Evolutionary conservation across 192 early-diverging fungal species (phyloP).

Genomic region (Phycomyces nitens): DNA sequence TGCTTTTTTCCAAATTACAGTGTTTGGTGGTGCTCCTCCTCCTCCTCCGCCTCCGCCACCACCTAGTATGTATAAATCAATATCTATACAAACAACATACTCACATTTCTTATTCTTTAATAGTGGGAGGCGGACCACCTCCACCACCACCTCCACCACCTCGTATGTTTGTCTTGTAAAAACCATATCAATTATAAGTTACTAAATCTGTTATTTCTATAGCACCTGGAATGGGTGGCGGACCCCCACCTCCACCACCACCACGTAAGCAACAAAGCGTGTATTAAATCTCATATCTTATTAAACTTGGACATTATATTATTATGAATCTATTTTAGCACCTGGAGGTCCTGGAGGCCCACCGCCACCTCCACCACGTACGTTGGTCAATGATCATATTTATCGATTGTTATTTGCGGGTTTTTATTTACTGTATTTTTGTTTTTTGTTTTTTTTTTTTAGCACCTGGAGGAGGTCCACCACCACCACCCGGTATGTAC

Average conservation of each 20-base stretch:
- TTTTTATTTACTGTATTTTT: too few relatives aligned
- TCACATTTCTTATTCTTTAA: neutral
- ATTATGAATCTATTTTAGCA: neutral
- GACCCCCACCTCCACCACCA: slow-evolving; percentile 13
- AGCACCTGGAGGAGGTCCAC: neutral
- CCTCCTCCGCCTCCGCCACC: slow-evolving; percentile 12
- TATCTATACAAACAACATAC: neutral
- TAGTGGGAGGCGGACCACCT: slow-evolving; percentile 8
- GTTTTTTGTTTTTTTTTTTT: too few relatives aligned
- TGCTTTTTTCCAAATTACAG: neutral
- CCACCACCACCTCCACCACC: slow-evolving; percentile 21
- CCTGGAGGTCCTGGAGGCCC: slow-evolving; percentile 12
- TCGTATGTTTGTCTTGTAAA: neutral
- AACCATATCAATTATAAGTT: neutral
- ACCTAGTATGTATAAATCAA: slow-evolving; percentile 11
- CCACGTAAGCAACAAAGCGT: slow-evolving; percentile 4
- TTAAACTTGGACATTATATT: neutral
- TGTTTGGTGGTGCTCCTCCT: neutral
- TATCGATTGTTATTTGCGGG: too few relatives aligned
- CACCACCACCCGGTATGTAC: slow-evolving; percentile 1
- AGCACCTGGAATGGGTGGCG: slow-evolving; percentile 7
- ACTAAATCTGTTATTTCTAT: neutral
- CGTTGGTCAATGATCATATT: neutral
- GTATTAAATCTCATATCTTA: neutral
- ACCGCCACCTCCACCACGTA: slow-evolving; percentile 20